phyloP scores from a whole-genome alignment of 176 grass and related monocot species.

The Echinochloa phyllopogon region DNA sequence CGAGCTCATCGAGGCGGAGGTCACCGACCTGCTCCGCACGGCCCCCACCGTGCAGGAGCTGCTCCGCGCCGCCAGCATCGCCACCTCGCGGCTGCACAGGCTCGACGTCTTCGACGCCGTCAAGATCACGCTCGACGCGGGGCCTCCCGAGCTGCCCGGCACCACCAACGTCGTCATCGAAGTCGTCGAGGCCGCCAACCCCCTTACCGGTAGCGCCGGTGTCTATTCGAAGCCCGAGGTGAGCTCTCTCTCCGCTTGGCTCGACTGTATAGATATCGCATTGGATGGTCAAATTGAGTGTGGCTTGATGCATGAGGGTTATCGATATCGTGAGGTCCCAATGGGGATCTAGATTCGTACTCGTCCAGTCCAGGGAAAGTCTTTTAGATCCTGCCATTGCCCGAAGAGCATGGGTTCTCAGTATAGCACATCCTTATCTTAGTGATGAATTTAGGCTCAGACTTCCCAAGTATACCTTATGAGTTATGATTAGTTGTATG shows the following conservation, averaged over 20 bases:
- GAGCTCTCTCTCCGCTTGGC: slow-evolving; percentile 29
- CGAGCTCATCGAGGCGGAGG: slow-evolving; percentile 83
- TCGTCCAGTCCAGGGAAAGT: background rate
- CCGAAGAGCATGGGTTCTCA: background rate
- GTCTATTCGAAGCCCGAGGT: slow-evolving; percentile 90
- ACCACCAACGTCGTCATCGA: slow-evolving; percentile 91
- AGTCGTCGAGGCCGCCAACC: slow-evolving; percentile 73
- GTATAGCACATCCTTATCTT: background rate
- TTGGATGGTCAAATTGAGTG: slow-evolving; percentile 6
- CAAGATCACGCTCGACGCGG: slow-evolving; percentile 86
- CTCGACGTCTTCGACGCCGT: slow-evolving; percentile 91
- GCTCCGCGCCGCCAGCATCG: slow-evolving; percentile 62
- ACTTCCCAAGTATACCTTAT: slow-evolving; percentile 4
- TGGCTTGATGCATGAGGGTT: background rate
- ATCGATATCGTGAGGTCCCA: background rate
- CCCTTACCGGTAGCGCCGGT: slow-evolving; percentile 67
- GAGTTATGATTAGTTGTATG: background rate
- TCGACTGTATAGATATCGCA: slow-evolving; percentile 11
- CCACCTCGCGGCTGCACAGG: slow-evolving; percentile 60
- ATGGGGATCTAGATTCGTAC: slow-evolving; percentile 28
- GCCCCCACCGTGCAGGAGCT: slow-evolving; percentile 80
- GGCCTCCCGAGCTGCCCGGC: slow-evolving; percentile 80
- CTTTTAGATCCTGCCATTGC: background rate
- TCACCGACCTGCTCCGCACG: slow-evolving; percentile 63
- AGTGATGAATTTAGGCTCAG: background rate